Conservation (phyloP, 1,139 yeast species). For the Kodamaea suecica region DNA sequence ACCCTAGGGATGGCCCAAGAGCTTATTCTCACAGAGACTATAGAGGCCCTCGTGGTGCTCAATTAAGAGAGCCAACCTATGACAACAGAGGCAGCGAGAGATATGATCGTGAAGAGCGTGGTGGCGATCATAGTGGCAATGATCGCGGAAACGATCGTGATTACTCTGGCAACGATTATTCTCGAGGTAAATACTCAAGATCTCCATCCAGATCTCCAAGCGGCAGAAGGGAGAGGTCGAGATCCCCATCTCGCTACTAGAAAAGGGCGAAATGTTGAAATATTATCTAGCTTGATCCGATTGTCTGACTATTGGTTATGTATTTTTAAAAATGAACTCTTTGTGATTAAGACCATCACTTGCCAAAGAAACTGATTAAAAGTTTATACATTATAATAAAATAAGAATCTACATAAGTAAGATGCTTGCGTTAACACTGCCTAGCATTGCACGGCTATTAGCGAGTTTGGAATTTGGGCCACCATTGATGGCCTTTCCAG, state of each 20-base stretch:
- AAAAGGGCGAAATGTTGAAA: background rate
- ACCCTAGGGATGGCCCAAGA: too few relatives aligned
- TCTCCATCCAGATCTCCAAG: conserved; percentile 43
- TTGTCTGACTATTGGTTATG: background rate
- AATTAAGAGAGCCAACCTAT: conserved; percentile 24
- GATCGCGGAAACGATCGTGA: conserved; percentile 15
- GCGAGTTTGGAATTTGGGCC: conserved; percentile 3
- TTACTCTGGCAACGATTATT: conserved; percentile 15
- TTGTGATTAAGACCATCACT: background rate
- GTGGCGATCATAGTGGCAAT: conserved; percentile 14
- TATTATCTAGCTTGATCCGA: too few relatives aligned
- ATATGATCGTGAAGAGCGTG: conserved; percentile 14
- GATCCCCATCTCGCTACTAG: conserved; percentile 38
- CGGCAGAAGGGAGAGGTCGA: conserved; percentile 29
- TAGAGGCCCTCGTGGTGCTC: conserved; percentile 14
- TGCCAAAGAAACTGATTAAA: background rate
- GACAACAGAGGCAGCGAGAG: conserved; percentile 18
- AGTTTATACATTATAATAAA: background rate
- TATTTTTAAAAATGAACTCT: background rate
- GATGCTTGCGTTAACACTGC: too few relatives aligned
- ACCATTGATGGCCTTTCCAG: conserved; percentile 13
- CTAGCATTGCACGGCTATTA: too few relatives aligned
- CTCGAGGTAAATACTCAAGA: conserved; percentile 34
- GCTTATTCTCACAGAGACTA: conserved; percentile 16
- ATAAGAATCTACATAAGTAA: too few relatives aligned